Conservation (phyloP, 768 basidiomycete genomes). For the Gloeostereum incarnatum region DNA sequence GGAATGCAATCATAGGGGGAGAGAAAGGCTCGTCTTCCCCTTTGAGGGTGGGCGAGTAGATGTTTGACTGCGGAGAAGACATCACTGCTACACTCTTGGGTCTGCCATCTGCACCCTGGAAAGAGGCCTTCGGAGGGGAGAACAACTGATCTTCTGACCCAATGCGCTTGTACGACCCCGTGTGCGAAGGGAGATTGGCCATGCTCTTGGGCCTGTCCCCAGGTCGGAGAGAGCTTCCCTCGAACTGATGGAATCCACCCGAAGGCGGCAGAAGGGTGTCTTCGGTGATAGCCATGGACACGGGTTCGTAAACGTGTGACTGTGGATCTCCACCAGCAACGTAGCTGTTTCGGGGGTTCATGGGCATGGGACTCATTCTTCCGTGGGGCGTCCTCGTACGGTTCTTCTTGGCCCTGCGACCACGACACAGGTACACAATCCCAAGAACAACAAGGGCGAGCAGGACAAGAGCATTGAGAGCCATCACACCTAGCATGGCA, state of each 20-base stretch:
- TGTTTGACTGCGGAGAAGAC: neutral
- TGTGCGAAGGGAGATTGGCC: constrained; percentile 11
- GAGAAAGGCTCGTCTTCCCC: constrained; percentile 3
- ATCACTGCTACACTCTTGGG: constrained; percentile 17
- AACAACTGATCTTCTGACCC: constrained; percentile 17
- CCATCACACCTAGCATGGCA: constrained; percentile 66
- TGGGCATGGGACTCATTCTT: constrained; percentile 48
- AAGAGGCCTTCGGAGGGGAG: constrained; percentile 3
- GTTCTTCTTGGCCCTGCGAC: constrained; percentile 17
- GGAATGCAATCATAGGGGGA: constrained; percentile 3
- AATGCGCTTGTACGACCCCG: constrained; percentile 9
- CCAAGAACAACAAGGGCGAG: constrained; percentile 47
- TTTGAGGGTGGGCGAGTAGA: neutral
- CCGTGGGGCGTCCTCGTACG: constrained; percentile 25
- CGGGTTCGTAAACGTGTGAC: constrained; percentile 57
- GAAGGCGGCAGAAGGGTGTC: constrained; percentile 49
- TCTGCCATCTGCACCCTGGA: constrained; percentile 15
- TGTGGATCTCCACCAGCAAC: constrained; percentile 20
- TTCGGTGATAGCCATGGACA: constrained; percentile 33
- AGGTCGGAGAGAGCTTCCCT: constrained; percentile 17
- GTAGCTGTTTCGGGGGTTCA: constrained; percentile 36
- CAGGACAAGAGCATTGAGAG: constrained; percentile 67
- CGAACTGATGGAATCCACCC: constrained; percentile 42
- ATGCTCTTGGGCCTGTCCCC: constrained; percentile 29
- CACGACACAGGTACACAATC: constrained; percentile 43